A percentile compares a stretch with the other conserved stretches of the same genome.
These are phyloP conservation scores for Westerdykella aurantiaca DNA, from an alignment of 2,329 filamentous ascomycete species.

Conservation along the genomic window DNA sequence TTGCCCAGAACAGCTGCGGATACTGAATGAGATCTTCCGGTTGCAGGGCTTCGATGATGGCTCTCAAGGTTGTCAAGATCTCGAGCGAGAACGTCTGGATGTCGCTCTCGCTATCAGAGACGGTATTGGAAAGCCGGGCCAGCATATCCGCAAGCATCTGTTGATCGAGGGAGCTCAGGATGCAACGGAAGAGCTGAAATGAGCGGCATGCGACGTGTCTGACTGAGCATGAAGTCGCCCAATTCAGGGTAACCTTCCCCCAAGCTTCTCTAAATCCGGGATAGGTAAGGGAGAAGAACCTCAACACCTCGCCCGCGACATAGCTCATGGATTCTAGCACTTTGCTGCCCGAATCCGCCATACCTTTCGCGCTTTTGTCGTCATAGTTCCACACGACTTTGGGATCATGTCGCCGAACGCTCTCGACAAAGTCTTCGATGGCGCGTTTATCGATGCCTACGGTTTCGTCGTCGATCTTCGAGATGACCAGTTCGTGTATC, in stretches of 20 bases:
- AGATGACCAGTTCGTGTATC: constrained; percentile 90
- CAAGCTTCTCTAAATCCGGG: constrained; percentile 85
- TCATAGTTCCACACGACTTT: constrained; percentile 92
- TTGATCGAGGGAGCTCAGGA: constrained; percentile 83
- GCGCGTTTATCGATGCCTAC: constrained; percentile 62
- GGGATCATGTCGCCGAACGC: constrained; percentile 75
- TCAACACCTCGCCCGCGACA: constrained; percentile 73
- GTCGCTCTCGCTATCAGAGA: constrained; percentile 87
- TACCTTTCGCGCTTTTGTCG: constrained; percentile 71
- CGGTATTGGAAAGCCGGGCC: constrained; percentile 88
- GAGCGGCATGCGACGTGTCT: constrained; percentile 92
- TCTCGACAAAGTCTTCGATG: constrained; percentile 84
- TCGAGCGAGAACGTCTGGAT: constrained; percentile 98
- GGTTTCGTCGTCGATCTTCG: constrained; percentile 63
- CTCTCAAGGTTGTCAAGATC: constrained; percentile 88
- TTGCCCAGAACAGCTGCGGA: constrained; percentile 96
- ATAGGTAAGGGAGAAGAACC: constrained; percentile 77
- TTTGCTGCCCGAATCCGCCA: constrained; percentile 66
- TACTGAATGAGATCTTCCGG: constrained; percentile 77
- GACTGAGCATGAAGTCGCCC: constrained; percentile 96
- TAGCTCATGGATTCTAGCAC: constrained; percentile 84
- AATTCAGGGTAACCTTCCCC: constrained; percentile 83
- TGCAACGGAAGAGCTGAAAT: constrained; percentile 94
- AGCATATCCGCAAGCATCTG: constrained; percentile 97
- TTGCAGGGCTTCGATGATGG: constrained; percentile 80